Evolutionary conservation across 768 basidiomycete species (phyloP), one percentile per base, ranked within the genome.

Genomic region (Podaxis pistillaris): DNA sequence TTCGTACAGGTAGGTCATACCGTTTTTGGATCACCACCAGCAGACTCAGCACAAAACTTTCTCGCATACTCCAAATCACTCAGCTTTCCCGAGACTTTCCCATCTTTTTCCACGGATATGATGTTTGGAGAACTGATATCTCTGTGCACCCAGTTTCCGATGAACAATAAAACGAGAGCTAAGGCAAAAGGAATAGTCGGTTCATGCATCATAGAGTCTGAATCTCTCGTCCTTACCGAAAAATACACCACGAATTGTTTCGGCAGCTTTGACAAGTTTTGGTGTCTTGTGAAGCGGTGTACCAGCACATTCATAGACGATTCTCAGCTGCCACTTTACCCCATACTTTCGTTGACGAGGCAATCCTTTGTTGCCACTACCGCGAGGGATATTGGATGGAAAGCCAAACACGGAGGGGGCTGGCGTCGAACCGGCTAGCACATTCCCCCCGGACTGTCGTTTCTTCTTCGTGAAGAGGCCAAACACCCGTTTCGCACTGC

Each of bases 71-170:
- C 64, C 2, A 65, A 37, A 19, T 65, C 64, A 33, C 60, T 30
- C 17, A 62, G 26, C 30, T 58, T 61, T 2, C 38, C 64, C 5
- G 17, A 17, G 41, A 37, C 46, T 15, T 4, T 1, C 12, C 19
- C 22, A 0, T 1, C 3, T 7, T 50, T 19, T 11, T 61, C 22
- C 13, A 47, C 19, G 26, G 59, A 24, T 8, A 65, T 62, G 19
- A 65, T 52, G 22, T 63, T 65, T 2, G 52, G 51, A 4, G 37
- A 5, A 19, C 65, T 65, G 2, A 65, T 46, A 38, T 65, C 65
- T 8, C 65, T 11, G 13, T 65, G 62, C 6, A 60, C 54, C 62
- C 58, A 63, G 12, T 46, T 36, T 22, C 57, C 58, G 19, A 58
- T 49, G 36, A 38, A 59, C 64, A 65, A 55, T 0, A 65, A 9